Conservation (phyloP, 495 filamentous ascomycete species). For the Lepidopterella palustris region DNA sequence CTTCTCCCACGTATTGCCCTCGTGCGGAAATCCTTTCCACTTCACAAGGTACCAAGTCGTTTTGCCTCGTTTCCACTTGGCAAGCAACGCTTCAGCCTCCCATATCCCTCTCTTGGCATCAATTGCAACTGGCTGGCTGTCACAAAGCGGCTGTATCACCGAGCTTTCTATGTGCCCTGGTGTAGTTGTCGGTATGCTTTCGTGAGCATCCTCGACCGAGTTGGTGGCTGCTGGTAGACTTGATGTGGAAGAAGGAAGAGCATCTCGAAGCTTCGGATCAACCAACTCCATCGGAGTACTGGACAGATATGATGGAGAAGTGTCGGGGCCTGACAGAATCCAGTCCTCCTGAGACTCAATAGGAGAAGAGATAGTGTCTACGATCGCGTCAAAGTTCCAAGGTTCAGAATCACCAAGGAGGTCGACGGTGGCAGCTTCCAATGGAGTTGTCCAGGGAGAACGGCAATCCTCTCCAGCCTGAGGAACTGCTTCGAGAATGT, state of each 20-base stretch:
- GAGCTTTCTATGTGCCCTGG: not conserved
- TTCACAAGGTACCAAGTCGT: not conserved
- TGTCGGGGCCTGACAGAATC: not conserved
- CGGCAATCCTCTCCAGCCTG: not conserved
- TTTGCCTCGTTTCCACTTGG: conserved; percentile 23
- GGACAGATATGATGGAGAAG: not conserved
- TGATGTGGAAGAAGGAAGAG: not conserved
- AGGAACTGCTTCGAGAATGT: not conserved
- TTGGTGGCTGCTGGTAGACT: not conserved
- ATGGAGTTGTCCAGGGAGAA: not conserved
- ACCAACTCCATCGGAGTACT: conserved; percentile 16
- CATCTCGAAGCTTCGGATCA: conserved; percentile 21
- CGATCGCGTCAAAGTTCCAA: not conserved
- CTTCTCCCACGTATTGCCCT: not conserved
- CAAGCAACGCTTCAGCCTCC: conserved; percentile 23
- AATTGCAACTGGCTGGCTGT: conserved; percentile 13
- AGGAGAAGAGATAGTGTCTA: not conserved
- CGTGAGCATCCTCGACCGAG: not conserved
- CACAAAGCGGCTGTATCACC: conserved; percentile 14
- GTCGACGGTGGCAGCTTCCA: not conserved
- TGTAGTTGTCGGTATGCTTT: not conserved
- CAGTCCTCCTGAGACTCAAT: not conserved
- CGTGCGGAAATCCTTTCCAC: not conserved
- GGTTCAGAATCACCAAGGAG: not conserved
- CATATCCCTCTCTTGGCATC: conserved; percentile 7